These are phyloP conservation scores for Yamadazyma siamensis DNA, from an alignment of 1,139 yeast species.

Conservation along the genomic window DNA sequence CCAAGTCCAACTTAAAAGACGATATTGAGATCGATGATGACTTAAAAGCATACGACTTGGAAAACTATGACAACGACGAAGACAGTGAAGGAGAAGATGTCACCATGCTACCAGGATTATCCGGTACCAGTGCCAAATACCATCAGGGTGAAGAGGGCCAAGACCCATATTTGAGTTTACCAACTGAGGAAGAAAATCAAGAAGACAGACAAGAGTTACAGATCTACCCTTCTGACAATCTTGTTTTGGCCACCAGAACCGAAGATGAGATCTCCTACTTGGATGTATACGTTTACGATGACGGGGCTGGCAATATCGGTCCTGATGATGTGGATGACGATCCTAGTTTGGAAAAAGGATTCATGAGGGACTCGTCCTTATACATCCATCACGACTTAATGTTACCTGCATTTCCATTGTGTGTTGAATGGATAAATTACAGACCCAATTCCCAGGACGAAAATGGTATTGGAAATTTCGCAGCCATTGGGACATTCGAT, in stretches of 20 bases:
- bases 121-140: constrained; percentile 48
- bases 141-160: constrained; percentile 57
- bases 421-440: constrained; percentile 92
- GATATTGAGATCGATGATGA: constrained; percentile 74
- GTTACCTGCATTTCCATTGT: constrained; percentile 95
- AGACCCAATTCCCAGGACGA: constrained; percentile 41
- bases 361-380: constrained; percentile 67
- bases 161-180: constrained; percentile 75
- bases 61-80: constrained; percentile 69
- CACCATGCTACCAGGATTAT: constrained; percentile 69
- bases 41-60: constrained; percentile 82
- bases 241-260: constrained; percentile 88
- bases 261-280: constrained; percentile 92
- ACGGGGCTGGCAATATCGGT: constrained; percentile 82
- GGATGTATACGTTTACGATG: constrained; percentile 93
- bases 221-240: constrained; percentile 84
- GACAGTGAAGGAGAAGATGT: constrained; percentile 49
- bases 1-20: constrained; percentile 30
- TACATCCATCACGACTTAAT: constrained; percentile 96
- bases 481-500: constrained; percentile 95
- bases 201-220: constrained; percentile 83
- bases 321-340: constrained; percentile 60
- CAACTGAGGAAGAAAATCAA: constrained; percentile 57
- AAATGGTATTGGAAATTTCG: constrained; percentile 73
- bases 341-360: constrained; percentile 63